Evolutionary conservation across 257 asterid species (phyloP), one percentile per base, ranked within the genome.

Genomic region (Fraxinus pennsylvanica): DNA sequence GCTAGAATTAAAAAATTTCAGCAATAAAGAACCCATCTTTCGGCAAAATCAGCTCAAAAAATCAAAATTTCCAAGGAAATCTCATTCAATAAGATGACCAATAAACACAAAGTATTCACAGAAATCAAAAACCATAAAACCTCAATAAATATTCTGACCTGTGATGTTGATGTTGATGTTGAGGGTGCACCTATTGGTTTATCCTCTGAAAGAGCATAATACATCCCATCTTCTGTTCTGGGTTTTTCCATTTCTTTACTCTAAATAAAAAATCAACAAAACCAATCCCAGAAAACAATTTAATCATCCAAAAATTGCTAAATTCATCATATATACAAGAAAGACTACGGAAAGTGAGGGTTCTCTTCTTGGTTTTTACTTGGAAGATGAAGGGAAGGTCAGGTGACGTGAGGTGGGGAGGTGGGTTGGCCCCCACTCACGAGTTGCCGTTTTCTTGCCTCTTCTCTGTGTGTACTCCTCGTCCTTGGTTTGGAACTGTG

Each of bases 11-110:
- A 39, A 39, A 39, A 10, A 10, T 5, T 22, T 59, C 73, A 79
- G 76, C 80, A 74, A 59, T 72, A 83, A 30, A 38, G 63, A 76
- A 71, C 80, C 69, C 74, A 78, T 54, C 35, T 80, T 70, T 43
- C 74, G 2, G 43, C 82, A 78, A 63, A 67, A 57, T 50, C 15
- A 74, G 30, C 69, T n/a, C 59, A 9, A 5, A 75, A 57, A 73
- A 65, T 59, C n/a, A 76, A 36, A 82, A 76, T 25, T 43, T 50
- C 14, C 47, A 9, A 6, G 47, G 27, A 17, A 59, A 74, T n/a
- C 4, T 17, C 9, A 22, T 12, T 19, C 29, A 14, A 32, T 35
- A 22, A 6, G 2, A 32, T 33, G 1, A 71, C 6, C 30, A n/a
- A 22, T 33, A 33, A 9, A 68, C 6, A 68, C 15, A 74, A 30